A percentile compares a stretch with the other conserved stretches of the same genome.
phyloP scores from a whole-genome alignment of 2,329 filamentous ascomycete species.

The Hypoxylon rubiginosum region DNA sequence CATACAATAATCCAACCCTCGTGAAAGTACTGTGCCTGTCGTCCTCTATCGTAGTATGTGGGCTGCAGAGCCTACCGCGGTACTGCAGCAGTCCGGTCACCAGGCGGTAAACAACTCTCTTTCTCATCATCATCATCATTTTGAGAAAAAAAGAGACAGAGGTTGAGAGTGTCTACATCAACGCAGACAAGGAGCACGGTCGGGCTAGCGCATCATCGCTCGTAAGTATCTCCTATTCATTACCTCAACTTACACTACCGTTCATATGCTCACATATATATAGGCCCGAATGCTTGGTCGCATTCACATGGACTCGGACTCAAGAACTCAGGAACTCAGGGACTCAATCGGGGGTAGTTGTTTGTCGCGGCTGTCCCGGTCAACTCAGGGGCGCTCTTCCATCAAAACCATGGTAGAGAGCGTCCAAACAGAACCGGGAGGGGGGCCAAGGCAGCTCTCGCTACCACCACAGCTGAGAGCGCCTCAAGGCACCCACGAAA shows the following conservation, averaged over 20 bases:
- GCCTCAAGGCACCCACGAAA: neutral
- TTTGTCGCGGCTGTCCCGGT: conserved; percentile 1
- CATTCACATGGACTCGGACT: neutral
- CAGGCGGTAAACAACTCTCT: neutral
- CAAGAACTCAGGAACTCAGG: neutral
- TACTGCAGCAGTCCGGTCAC: no score
- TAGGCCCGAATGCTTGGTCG: neutral
- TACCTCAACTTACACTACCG: neutral
- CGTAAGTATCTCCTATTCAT: neutral
- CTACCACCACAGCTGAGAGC: neutral
- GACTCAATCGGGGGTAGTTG: neutral
- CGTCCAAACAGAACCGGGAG: neutral
- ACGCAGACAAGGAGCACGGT: neutral
- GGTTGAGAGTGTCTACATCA: neutral
- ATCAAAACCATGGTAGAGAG: neutral
- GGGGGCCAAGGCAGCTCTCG: neutral
- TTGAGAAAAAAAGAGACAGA: neutral
- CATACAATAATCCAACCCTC: no score
- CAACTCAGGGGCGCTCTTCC: neutral
- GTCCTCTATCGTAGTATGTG: no score
- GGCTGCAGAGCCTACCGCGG: no score
- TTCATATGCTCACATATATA: neutral
- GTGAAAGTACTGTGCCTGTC: no score
- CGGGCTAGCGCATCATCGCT: neutral
- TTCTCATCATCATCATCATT: neutral